phyloP scores from a whole-genome alignment of 2,329 filamentous ascomycete species.

The Fonsecaea erecta region DNA sequence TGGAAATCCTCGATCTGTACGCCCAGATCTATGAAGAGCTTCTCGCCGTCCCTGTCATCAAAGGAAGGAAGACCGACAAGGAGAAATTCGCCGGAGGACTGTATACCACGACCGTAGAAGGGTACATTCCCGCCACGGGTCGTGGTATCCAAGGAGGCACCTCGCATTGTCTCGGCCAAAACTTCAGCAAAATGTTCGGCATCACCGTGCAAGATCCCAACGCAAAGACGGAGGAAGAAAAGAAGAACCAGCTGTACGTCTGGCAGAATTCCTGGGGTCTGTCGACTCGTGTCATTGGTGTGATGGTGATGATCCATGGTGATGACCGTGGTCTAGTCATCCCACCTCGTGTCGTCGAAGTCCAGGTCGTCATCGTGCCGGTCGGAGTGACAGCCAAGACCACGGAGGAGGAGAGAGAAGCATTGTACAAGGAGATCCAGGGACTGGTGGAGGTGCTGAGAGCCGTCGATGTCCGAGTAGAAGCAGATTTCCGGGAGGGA shows the following conservation, averaged over 20 bases:
- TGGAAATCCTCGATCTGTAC: slow-evolving; percentile 92
- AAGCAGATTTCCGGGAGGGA: slow-evolving; percentile 83
- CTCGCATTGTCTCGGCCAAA: slow-evolving; percentile 92
- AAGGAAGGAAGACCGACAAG: slow-evolving; percentile 92
- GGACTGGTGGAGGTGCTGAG: slow-evolving; percentile 71
- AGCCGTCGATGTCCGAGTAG: slow-evolving; percentile 74
- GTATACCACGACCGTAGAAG: slow-evolving; percentile 96
- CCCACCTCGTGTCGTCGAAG: slow-evolving; percentile 84
- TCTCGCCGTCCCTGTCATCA: slow-evolving; percentile 91
- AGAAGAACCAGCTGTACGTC: slow-evolving; percentile 71
- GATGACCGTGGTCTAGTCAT: slow-evolving; percentile 95
- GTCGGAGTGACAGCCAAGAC: slow-evolving; percentile 92
- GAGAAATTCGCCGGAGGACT: slow-evolving; percentile 97
- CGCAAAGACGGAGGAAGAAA: slow-evolving; percentile 72
- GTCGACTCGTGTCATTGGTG: slow-evolving; percentile 93
- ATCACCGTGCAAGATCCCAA: slow-evolving; percentile 94
- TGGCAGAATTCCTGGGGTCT: slow-evolving; percentile 99
- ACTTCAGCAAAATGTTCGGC: slow-evolving; percentile 99
- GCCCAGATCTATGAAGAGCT: slow-evolving; percentile 90
- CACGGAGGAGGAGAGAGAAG: slow-evolving; percentile 74
- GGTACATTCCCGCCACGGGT: slow-evolving; percentile 93
- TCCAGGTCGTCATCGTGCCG: slow-evolving; percentile 85
- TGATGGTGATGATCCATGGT: slow-evolving; percentile 98
- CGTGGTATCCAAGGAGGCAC: slow-evolving; percentile 96
- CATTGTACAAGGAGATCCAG: slow-evolving; percentile 76